Percentiles rank a stretch among this genome's conserved stretches.
Evolutionary conservation across 768 basidiomycete genomes (phyloP).

Genomic region (Boletus reticulatus): DNA sequence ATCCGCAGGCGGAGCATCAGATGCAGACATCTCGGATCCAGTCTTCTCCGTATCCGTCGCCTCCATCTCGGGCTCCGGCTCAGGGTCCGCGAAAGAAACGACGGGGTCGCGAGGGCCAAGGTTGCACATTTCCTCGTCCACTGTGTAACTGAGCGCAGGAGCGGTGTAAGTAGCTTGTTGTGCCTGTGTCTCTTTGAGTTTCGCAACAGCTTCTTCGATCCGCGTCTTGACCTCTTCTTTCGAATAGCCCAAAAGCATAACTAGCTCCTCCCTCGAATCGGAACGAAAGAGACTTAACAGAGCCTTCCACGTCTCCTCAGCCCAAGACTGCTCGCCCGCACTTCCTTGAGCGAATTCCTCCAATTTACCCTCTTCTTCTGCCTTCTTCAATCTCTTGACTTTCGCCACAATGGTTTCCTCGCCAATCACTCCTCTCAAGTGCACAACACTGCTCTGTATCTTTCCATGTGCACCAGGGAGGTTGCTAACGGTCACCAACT

Average conservation of each 20-base stretch:
- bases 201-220: slow-evolving; percentile 80
- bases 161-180: slow-evolving; percentile 23
- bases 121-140: slow-evolving; percentile 41
- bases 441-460: slow-evolving; percentile 78
- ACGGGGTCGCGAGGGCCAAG: slow-evolving; percentile 67
- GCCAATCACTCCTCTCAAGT: slow-evolving; percentile 74
- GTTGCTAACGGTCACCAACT: slow-evolving; percentile 78
- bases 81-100: slow-evolving; percentile 81
- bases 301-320: slow-evolving; percentile 78
- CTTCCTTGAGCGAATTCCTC: slow-evolving; percentile 68
- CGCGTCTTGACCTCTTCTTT: slow-evolving; percentile 78
- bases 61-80: slow-evolving; percentile 31
- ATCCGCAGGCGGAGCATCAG: slow-evolving; percentile 64
- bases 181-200: slow-evolving; percentile 50
- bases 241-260: slow-evolving; percentile 89
- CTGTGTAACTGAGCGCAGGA: slow-evolving; percentile 30
- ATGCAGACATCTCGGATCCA: slow-evolving; percentile 70
- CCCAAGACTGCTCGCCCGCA: slow-evolving; percentile 27
- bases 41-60: slow-evolving; percentile 34
- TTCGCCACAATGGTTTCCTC: slow-evolving; percentile 74
- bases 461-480: slow-evolving; percentile 72
- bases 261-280: slow-evolving; percentile 85
- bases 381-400: slow-evolving; percentile 61
- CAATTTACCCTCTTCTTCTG: slow-evolving; percentile 57
- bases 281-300: slow-evolving; percentile 86